Evolutionary conservation across 345 rosid species (phyloP).

Genomic region (Salix arbutifolia): DNA sequence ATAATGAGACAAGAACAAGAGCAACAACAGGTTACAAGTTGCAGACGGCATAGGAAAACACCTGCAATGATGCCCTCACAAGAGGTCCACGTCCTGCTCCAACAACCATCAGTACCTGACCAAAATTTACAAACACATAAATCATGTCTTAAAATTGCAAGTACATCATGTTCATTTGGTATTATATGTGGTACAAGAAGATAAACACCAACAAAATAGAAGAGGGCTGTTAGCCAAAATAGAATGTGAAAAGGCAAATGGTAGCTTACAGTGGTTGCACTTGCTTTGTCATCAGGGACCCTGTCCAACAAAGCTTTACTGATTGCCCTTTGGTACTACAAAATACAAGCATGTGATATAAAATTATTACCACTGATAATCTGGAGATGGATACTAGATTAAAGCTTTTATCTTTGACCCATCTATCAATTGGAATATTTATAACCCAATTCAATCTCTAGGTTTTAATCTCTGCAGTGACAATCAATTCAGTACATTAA

Average conservation of each 20-base stretch:
- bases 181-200: background rate
- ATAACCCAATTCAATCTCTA: background rate
- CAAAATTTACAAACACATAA: constrained; percentile 12
- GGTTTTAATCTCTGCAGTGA: background rate
- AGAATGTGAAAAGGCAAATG: background rate
- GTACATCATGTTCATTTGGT: constrained; percentile 1
- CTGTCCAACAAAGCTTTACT: constrained; percentile 79
- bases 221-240: background rate
- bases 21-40: constrained; percentile 14
- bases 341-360: constrained; percentile 21
- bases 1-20: constrained; percentile 3
- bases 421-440: background rate
- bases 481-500: background rate
- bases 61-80: constrained; percentile 97
- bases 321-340: constrained; percentile 87
- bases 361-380: background rate
- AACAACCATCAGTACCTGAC: constrained; percentile 93
- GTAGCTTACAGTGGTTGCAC: constrained; percentile 60
- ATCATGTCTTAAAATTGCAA: background rate
- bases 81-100: constrained; percentile 99
- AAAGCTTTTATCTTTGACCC: background rate
- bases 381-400: background rate
- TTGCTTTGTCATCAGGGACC: constrained; percentile 62
- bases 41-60: constrained; percentile 25
- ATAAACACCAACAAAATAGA: background rate